Evolutionary conservation across 768 basidiomycete species (phyloP), one percentile per base, ranked within the genome.

Genomic region (Kockovaella imperatae): DNA sequence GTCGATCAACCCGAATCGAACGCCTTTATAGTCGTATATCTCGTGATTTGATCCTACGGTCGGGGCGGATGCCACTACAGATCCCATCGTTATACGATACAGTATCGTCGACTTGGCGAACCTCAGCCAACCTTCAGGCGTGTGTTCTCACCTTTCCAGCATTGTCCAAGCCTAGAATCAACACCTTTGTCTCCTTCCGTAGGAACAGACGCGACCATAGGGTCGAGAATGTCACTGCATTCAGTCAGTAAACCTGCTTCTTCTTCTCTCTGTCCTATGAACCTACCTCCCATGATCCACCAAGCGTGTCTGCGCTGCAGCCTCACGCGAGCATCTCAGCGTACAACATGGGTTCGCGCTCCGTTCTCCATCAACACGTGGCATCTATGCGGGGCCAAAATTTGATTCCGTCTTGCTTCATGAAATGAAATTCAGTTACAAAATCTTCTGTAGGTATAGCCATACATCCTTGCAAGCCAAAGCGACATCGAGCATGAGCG

Each of bases 11-110:
- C 63, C 67, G 49, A 72, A 68, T 41, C 63, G 56, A 32, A 72
- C 68, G 40, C 69, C 69, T 50, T 71, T 69, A 52, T 71, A 70
- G 38, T 71, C 67, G 62, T 71, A 71, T 28, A 62, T 64, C 60
- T 70, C 68, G 51, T 67, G 57, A 34, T 72, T 72, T 35, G 60
- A 59, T 21, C 71, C 69, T 8, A 72, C 71, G 14, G 71, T 72
- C 32, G 71, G 69, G 0, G 71, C 69, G 21, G 68, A 67, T 18
- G 68, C 64, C 20, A 72, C 62, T 1, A 69, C 65, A 32, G 69
- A 64, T 20, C 69, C 69, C 66, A 71, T 69, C 6, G 70, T 70
- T 20, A 69, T 64, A 18, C 65, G 54, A 38, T 70, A 70, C 13
- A 72, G 55, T 11, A 70, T 64, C 13, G 70, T 72, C 24, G 64